phyloP scores from a whole-genome alignment of 768 basidiomycete species.

The Tylopilus sp. region DNA sequence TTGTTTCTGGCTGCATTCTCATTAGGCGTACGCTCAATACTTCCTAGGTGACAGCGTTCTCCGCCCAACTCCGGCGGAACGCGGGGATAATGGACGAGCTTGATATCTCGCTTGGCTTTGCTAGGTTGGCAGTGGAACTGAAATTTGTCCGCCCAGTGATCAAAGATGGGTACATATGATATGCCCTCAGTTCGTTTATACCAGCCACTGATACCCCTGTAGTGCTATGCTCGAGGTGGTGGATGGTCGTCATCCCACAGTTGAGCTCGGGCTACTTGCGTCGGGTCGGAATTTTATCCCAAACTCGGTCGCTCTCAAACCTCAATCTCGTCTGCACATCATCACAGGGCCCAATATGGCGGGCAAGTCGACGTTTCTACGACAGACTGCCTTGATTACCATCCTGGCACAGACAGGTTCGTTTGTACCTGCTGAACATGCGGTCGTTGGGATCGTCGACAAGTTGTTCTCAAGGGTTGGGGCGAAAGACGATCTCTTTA shows the following conservation, averaged over 20 bases:
- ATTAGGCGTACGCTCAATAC: constrained; percentile 1
- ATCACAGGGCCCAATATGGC: constrained; percentile 98
- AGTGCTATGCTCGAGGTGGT: constrained; percentile 62
- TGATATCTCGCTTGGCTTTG: constrained; percentile 80
- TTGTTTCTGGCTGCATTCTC: background rate
- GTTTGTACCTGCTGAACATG: constrained; percentile 87
- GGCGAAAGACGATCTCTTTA: constrained; percentile 91
- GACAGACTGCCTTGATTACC: constrained; percentile 85
- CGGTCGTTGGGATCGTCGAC: constrained; percentile 82
- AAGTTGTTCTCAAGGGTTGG: constrained; percentile 92
- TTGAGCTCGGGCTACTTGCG: constrained; percentile 80
- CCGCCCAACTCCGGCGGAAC: constrained; percentile 62
- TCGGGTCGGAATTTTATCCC: constrained; percentile 79
- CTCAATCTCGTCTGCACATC: constrained; percentile 64
- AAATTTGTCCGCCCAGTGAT: constrained; percentile 71
- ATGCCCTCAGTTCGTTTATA: background rate
- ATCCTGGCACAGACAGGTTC: constrained; percentile 92
- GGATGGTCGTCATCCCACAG: constrained; percentile 89
- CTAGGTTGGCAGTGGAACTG: constrained; percentile 74
- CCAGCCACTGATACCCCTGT: background rate
- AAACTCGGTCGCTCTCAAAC: constrained; percentile 67
- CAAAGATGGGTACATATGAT: constrained; percentile 56
- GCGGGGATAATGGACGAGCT: constrained; percentile 81
- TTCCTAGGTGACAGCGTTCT: constrained; percentile 58
- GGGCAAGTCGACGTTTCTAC: constrained; percentile 89